Evolutionary conservation across 1,284 basidiomycete species (phyloP), one percentile per base, ranked within the genome.

Genomic region (Ustilago curta): DNA sequence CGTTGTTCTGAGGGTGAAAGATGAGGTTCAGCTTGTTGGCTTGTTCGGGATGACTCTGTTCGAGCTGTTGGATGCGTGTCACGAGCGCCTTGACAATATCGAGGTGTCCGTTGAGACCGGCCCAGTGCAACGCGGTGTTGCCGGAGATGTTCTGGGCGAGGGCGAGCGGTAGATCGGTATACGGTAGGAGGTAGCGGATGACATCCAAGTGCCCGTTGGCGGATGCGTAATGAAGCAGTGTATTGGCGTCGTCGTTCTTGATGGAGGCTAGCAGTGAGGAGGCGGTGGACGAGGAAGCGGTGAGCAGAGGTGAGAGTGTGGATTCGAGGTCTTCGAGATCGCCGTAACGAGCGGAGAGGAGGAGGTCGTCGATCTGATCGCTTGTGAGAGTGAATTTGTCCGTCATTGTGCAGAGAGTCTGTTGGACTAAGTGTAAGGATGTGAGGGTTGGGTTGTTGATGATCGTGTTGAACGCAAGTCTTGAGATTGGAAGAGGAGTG

Each of bases 51-150:
- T 72, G 53, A 11, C 53, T n/a, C 7, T 19, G 32, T 48, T 78
- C 76, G 31, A 77, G 57, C 31, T 58, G 59, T n/a, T 84, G 81
- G 27, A 83, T 81, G 11, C 64, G 59, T 11, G 69, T 58, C 2
- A 83, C 66, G 31, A 84, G 72, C 7, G 55, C 50, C 35, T 74
- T 70, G 57, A 79, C 81, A 8, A 72, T 47, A 3, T 65, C 59
- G 12, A 83, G 49, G 51, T 84, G 83, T 0, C 83, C 83, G 54
- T 84, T 84, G 32, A 84, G 76, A 2, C 79, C 79, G 0, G 83
- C 83, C 83, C 83, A 84, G 70, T 84, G 83, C 16, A 84, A 59
- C 5, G 83, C 64, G 4, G 83, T 84, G 65, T 84, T 84, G 53
- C 83, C 83, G 0, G 81, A 62, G 1, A 58, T 29, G 66, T 84